Percentiles rank a stretch among this genome's conserved stretches.
phyloP scores from a whole-genome alignment of 139 green algal genomes.

The Choricystis sp. region DNA sequence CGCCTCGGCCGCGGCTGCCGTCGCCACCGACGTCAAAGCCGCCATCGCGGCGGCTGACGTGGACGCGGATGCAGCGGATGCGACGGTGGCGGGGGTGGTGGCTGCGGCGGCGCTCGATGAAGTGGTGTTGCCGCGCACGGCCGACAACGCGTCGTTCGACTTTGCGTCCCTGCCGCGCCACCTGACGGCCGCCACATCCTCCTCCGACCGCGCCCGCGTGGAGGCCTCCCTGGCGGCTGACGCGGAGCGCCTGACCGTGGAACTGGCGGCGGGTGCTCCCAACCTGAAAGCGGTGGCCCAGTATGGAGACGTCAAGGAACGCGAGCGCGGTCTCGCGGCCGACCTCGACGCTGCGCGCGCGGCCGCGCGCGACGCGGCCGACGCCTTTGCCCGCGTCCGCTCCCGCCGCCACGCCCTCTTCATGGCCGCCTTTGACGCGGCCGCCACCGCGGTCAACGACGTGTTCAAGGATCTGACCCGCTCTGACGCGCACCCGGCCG shows the following conservation, averaged over 20 bases:
- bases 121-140: conserved; percentile 3
- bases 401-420: conserved; percentile 56
- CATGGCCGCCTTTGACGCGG: conserved; percentile 69
- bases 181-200: conserved; percentile 3
- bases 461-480: conserved; percentile 90
- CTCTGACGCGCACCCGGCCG: conserved; percentile 45
- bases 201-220: conserved; percentile 14
- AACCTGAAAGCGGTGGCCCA: conserved; percentile 87
- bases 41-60: conserved; percentile 4
- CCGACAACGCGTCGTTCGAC: conserved; percentile 7
- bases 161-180: conserved; percentile 17
- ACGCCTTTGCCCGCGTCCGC: conserved; percentile 55
- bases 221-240: conserved; percentile 9
- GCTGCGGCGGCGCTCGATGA: conserved; percentile 27
- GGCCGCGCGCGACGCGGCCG: conserved; percentile 4
- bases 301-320: conserved; percentile 64
- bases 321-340: conserved; percentile 53
- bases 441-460: conserved; percentile 56
- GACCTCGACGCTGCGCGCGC: conserved; percentile 48
- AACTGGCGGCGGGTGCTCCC: conserved; percentile 40
- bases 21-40: not conserved
- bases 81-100: conserved; percentile 12
- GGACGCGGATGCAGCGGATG: conserved; percentile 15
- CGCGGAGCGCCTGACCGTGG: conserved; percentile 24
- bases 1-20: not conserved